Evolutionary conservation across 345 rosid genomes (phyloP).

Genomic region (Microcos paniculata): DNA sequence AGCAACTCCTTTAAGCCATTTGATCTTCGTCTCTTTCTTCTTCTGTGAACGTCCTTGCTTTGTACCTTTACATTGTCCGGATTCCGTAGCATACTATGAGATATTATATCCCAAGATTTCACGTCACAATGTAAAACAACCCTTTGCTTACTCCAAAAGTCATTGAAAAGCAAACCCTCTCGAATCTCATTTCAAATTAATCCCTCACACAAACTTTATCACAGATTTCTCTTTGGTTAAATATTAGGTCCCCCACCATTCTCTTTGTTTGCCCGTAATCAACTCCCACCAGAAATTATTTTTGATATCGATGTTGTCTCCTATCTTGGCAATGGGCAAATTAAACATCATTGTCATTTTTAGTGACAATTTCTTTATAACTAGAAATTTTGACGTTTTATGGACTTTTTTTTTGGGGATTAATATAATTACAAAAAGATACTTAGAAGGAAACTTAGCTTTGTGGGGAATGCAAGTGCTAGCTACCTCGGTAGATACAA

Average conservation of each 20-base stretch:
- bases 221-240: neutral
- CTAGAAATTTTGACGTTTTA: no score
- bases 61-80: constrained; percentile 27
- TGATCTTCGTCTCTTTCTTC: neutral
- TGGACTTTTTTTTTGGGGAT: no score
- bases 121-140: neutral
- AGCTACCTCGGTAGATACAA: neutral
- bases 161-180: constrained; percentile 17
- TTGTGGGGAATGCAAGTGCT: neutral
- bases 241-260: constrained; percentile 1
- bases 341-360: neutral
- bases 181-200: neutral
- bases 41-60: neutral
- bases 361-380: neutral
- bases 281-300: neutral
- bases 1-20: neutral
- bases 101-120: neutral
- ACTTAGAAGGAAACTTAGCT: neutral
- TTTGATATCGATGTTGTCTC: neutral
- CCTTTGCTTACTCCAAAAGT: constrained; percentile 26
- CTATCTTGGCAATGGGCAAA: neutral
- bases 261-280: neutral
- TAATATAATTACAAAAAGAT: no score
- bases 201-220: neutral
- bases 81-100: constrained; percentile 15